A percentile compares a stretch with the other conserved stretches of the same genome.
These are phyloP conservation scores for Phytopythium boreale DNA, from an alignment of 352 stramenopile genomes.

Conservation along the genomic window DNA sequence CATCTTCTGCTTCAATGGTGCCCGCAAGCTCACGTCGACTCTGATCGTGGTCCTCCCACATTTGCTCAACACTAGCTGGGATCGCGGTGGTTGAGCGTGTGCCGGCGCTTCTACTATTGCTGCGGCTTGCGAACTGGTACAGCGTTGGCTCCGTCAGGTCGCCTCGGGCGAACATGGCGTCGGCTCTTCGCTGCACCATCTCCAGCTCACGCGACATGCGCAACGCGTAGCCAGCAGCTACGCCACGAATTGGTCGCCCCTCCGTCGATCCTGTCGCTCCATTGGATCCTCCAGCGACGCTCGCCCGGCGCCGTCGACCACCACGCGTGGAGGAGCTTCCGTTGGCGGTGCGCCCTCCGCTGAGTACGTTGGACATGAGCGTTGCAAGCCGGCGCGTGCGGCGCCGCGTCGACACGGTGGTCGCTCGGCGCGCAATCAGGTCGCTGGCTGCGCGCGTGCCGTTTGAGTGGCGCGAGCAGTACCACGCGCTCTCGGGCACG, in stretches of 20 bases:
- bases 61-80: conserved; percentile 28
- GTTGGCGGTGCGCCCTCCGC: conserved; percentile 14
- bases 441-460: conserved; percentile 46
- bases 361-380: conserved; percentile 73
- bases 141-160: conserved; percentile 45
- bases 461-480: conserved; percentile 50
- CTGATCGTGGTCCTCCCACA: conserved; percentile 60
- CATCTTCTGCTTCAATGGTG: conserved; percentile 9
- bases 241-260: conserved; percentile 47
- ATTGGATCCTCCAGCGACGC: conserved; percentile 21
- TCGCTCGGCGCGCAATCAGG: conserved; percentile 44
- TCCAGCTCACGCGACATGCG: conserved; percentile 78
- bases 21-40: conserved; percentile 42
- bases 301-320: conserved; percentile 13
- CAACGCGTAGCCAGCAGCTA: conserved; percentile 64
- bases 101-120: conserved; percentile 5
- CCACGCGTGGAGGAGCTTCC: conserved; percentile 3
- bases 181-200: conserved; percentile 59
- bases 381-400: conserved; percentile 58
- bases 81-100: conserved; percentile 24
- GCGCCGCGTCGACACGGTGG: conserved; percentile 59
- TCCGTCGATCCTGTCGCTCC: conserved; percentile 16
- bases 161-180: conserved; percentile 71
- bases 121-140: conserved; percentile 22
- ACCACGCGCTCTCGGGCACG: conserved; percentile 67